Evolutionary conservation across 202 grass and related monocot species (phyloP).

Genomic region (Alloteropsis angusta): DNA sequence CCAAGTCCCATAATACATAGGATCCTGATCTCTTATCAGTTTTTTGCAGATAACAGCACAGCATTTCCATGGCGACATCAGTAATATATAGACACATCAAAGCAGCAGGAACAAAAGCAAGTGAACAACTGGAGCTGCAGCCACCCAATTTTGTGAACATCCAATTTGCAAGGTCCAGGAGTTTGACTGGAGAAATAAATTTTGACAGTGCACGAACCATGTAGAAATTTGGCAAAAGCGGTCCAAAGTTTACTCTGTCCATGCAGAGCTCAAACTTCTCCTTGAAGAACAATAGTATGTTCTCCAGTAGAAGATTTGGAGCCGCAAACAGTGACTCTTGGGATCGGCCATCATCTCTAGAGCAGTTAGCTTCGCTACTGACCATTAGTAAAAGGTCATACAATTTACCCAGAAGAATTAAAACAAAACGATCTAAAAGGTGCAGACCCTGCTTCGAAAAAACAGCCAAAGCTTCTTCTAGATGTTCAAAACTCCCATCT

Average conservation of each 20-base stretch:
- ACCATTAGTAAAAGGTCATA: conserved; percentile 38
- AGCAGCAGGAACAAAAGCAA: conserved; percentile 36
- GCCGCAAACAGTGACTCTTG: conserved; percentile 38
- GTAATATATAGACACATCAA: conserved; percentile 59
- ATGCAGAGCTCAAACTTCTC: conserved; percentile 59
- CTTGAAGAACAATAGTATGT: conserved; percentile 45
- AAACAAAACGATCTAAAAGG: conserved; percentile 45
- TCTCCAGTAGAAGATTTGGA: conserved; percentile 52
- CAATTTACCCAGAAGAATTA: conserved; percentile 63
- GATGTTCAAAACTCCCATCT: conserved; percentile 37
- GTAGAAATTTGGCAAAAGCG: conserved; percentile 52
- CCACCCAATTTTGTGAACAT: conserved; percentile 52
- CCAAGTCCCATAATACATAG: conserved; percentile 32
- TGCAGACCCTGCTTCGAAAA: conserved; percentile 55
- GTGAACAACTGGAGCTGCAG: conserved; percentile 19
- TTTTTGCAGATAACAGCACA: conserved; percentile 39
- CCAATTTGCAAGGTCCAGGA: conserved; percentile 67
- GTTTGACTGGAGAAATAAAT: conserved; percentile 60
- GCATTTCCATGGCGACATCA: conserved; percentile 53
- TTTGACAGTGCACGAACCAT: conserved; percentile 47
- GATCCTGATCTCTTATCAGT: conserved; percentile 27
- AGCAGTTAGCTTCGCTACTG: conserved; percentile 18
- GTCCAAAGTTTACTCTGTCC: conserved; percentile 38
- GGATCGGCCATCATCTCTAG: conserved; percentile 18
- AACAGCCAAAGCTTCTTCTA: conserved; percentile 35